Percentiles rank a stretch among this genome's conserved stretches.
phyloP scores from a whole-genome alignment of 768 basidiomycete genomes.

The Boletus speciosus region DNA sequence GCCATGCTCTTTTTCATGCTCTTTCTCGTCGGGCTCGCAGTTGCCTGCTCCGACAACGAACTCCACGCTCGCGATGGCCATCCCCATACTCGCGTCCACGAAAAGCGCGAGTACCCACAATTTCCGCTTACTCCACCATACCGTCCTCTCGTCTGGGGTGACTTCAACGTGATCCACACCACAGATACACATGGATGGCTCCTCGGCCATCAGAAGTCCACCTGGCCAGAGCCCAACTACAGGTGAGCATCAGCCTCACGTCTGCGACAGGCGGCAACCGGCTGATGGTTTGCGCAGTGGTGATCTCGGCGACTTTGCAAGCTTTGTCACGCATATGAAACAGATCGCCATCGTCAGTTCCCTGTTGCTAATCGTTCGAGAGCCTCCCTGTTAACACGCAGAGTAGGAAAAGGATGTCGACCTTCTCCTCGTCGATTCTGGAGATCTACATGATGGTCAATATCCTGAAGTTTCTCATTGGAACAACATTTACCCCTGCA shows the following conservation, averaged over 20 bases:
- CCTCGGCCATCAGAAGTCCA: constrained; percentile 75
- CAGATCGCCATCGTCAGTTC: constrained; percentile 53
- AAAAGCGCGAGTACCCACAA: constrained; percentile 39
- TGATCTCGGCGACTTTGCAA: constrained; percentile 78
- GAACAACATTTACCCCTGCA: not conserved
- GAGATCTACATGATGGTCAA: constrained; percentile 70
- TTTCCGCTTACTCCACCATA: constrained; percentile 52
- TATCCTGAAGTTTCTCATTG: not conserved
- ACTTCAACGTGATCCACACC: constrained; percentile 83
- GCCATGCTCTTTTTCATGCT: constrained; percentile 17
- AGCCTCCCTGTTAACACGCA: not conserved
- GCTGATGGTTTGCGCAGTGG: constrained; percentile 33
- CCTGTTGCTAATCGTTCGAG: not conserved
- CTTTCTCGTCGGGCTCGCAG: constrained; percentile 15
- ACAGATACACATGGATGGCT: constrained; percentile 85
- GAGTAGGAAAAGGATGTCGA: constrained; percentile 67
- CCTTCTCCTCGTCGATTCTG: constrained; percentile 77
- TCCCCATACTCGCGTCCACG: constrained; percentile 32
- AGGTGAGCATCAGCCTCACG: constrained; percentile 35
- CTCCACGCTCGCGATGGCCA: constrained; percentile 28
- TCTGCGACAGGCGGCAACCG: not conserved
- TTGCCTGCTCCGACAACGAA: constrained; percentile 21
- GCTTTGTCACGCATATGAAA: constrained; percentile 86
- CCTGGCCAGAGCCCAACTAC: constrained; percentile 75
- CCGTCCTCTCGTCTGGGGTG: constrained; percentile 77